Evolutionary conservation across 805 yeast genomes (phyloP).

Genomic region (Maudiozyma barnettii): DNA sequence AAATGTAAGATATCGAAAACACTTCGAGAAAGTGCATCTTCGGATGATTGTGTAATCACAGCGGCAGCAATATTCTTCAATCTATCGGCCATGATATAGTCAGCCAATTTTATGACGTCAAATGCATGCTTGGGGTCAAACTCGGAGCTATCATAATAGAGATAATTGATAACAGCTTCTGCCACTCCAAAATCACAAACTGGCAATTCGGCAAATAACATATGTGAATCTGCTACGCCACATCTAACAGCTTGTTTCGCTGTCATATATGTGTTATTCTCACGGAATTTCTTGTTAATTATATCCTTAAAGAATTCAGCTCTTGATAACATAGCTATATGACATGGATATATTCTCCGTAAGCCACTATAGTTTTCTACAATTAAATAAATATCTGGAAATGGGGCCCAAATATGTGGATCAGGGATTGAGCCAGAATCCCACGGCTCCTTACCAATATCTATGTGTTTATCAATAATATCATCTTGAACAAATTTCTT

Average conservation of each 20-base stretch:
- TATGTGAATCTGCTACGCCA: background rate
- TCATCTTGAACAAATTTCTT: slow-evolving; percentile 16
- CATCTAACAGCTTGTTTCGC: background rate
- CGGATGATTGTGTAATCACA: slow-evolving; percentile 27
- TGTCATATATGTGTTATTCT: background rate
- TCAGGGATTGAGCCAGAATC: background rate
- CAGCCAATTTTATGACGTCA: slow-evolving; percentile 51
- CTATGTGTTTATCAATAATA: slow-evolving; percentile 10
- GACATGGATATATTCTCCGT: slow-evolving; percentile 46
- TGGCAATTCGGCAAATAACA: slow-evolving; percentile 20
- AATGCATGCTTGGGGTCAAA: slow-evolving; percentile 43
- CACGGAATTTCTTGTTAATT: slow-evolving; percentile 29
- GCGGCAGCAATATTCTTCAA: slow-evolving; percentile 56
- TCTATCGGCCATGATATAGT: slow-evolving; percentile 46
- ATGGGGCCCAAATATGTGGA: slow-evolving; percentile 5
- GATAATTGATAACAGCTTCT: slow-evolving; percentile 42
- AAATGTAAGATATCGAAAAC: slow-evolving; percentile 51
- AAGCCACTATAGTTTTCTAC: slow-evolving; percentile 23
- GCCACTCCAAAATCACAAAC: slow-evolving; percentile 30
- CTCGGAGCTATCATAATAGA: slow-evolving; percentile 52
- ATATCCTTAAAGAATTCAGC: slow-evolving; percentile 53
- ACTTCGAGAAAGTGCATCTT: slow-evolving; percentile 26
- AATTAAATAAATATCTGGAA: slow-evolving; percentile 42
- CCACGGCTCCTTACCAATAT: background rate
- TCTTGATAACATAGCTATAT: slow-evolving; percentile 49